Percentiles rank a stretch among this genome's conserved stretches.
phyloP scores from a whole-genome alignment of 2,329 filamentous ascomycete species.

The Metarhizium guizhouense region DNA sequence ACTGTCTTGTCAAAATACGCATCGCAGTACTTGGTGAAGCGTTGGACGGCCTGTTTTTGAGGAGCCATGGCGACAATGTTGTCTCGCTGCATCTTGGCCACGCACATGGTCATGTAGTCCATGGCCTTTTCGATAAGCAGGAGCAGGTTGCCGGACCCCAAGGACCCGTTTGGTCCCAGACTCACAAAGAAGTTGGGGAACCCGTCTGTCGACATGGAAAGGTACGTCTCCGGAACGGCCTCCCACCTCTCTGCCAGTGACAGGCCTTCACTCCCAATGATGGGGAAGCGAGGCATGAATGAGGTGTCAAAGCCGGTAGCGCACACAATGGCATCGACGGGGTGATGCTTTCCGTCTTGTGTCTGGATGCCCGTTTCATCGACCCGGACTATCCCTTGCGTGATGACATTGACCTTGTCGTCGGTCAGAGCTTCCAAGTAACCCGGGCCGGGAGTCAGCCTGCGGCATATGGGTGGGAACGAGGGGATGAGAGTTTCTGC shows the following conservation, averaged over 20 bases:
- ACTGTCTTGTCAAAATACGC: too few relatives aligned
- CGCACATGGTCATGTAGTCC: background rate
- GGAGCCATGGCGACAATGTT: too few relatives aligned
- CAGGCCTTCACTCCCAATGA: constrained; percentile 33
- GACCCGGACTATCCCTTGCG: constrained; percentile 35
- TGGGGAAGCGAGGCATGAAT: constrained; percentile 38
- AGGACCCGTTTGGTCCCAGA: background rate
- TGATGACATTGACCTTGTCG: constrained; percentile 19
- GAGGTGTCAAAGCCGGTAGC: constrained; percentile 47
- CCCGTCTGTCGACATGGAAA: constrained; percentile 32
- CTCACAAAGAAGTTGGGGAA: constrained; percentile 36
- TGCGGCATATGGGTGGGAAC: background rate
- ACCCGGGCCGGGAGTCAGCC: background rate
- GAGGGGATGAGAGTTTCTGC: too few relatives aligned
- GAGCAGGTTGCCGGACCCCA: background rate
- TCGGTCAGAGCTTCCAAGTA: background rate
- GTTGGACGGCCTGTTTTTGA: too few relatives aligned
- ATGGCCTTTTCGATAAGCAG: background rate
- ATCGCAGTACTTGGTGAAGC: too few relatives aligned
- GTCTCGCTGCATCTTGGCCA: background rate
- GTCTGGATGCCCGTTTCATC: constrained; percentile 32
- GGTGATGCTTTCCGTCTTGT: constrained; percentile 13
- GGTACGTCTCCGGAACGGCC: constrained; percentile 37
- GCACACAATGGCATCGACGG: constrained; percentile 46
- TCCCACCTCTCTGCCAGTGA: constrained; percentile 38